Evolutionary conservation across 2,329 filamentous ascomycete genomes (phyloP).

Genomic region (Cercospora zeina): DNA sequence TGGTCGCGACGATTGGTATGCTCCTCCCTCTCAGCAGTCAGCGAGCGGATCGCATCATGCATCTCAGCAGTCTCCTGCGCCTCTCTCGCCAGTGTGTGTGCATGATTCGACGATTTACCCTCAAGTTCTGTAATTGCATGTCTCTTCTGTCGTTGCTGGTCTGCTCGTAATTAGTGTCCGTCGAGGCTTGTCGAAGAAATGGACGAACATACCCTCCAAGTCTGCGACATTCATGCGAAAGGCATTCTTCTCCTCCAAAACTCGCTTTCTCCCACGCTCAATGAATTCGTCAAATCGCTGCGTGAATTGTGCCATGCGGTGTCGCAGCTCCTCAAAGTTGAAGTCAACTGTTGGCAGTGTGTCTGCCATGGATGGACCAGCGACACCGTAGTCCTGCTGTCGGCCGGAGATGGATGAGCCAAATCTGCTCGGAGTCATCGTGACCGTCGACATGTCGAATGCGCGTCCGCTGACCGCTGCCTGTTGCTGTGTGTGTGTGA

Average conservation of each 20-base stretch:
- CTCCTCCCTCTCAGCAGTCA: conserved; percentile 58
- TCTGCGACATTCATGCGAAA: conserved; percentile 90
- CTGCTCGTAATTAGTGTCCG: conserved; percentile 49
- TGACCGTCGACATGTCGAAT: conserved; percentile 35
- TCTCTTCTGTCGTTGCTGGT: conserved; percentile 87
- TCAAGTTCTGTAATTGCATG: conserved; percentile 82
- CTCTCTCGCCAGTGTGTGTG: conserved; percentile 74
- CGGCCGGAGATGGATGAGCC: conserved; percentile 69
- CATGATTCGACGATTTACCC: conserved; percentile 68
- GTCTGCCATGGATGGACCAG: conserved; percentile 68
- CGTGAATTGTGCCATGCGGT: conserved; percentile 92
- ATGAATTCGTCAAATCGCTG: conserved; percentile 91
- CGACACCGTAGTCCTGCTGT: conserved; percentile 55
- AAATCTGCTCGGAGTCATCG: conserved; percentile 57
- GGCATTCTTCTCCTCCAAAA: conserved; percentile 89
- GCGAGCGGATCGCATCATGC: conserved; percentile 59
- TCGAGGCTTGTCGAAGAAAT: neutral
- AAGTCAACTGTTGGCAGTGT: conserved; percentile 88
- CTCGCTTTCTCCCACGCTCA: conserved; percentile 82
- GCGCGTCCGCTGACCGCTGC: conserved; percentile 3
- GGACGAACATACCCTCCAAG: conserved; percentile 67
- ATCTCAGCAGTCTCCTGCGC: conserved; percentile 69
- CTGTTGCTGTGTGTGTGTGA: conserved; percentile 18
- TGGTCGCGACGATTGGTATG: conserved; percentile 57
- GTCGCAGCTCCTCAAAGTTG: conserved; percentile 91